A percentile compares a stretch with the other conserved stretches of the same genome.
phyloP scores from a whole-genome alignment of 2,329 filamentous ascomycete genomes.

The Cercospora sp. region DNA sequence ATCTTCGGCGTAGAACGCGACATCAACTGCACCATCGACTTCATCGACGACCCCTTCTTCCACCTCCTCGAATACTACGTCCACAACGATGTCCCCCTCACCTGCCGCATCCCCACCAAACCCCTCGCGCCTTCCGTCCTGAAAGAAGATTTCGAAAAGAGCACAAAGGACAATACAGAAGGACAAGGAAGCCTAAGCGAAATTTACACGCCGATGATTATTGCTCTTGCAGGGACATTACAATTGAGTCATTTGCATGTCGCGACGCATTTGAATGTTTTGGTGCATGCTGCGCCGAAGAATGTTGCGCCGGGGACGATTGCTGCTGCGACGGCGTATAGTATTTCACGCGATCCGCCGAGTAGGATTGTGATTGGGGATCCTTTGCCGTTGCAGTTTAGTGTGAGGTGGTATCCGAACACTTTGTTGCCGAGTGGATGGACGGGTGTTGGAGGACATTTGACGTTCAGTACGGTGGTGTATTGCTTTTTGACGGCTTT shows the following conservation, averaged over 20 bases:
- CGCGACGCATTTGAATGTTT: constrained; percentile 82
- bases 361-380: constrained; percentile 82
- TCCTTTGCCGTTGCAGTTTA: constrained; percentile 73
- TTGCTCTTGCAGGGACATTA: constrained; percentile 84
- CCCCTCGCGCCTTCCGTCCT: constrained; percentile 55
- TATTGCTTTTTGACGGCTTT: constrained; percentile 52
- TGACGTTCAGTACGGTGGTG: constrained; percentile 52
- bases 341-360: constrained; percentile 60
- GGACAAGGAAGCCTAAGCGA: constrained; percentile 43
- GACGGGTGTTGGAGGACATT: constrained; percentile 53
- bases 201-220: constrained; percentile 76
- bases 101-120: constrained; percentile 82
- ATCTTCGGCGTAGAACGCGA: constrained; percentile 80
- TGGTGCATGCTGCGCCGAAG: constrained; percentile 69
- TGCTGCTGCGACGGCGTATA: constrained; percentile 85
- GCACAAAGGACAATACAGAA: constrained; percentile 40
- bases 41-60: constrained; percentile 77
- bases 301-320: constrained; percentile 66
- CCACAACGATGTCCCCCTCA: constrained; percentile 89
- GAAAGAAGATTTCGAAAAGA: constrained; percentile 36
- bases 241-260: constrained; percentile 89
- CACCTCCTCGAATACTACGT: constrained; percentile 96
- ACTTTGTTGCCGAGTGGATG: constrained; percentile 64
- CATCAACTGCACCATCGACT: constrained; percentile 78
- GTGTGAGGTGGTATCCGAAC: constrained; percentile 82